Percentiles rank a stretch among this genome's conserved stretches.
Conservation (phyloP, 202 grass and related monocot species). For the Cymbopogon flexuosus region DNA sequence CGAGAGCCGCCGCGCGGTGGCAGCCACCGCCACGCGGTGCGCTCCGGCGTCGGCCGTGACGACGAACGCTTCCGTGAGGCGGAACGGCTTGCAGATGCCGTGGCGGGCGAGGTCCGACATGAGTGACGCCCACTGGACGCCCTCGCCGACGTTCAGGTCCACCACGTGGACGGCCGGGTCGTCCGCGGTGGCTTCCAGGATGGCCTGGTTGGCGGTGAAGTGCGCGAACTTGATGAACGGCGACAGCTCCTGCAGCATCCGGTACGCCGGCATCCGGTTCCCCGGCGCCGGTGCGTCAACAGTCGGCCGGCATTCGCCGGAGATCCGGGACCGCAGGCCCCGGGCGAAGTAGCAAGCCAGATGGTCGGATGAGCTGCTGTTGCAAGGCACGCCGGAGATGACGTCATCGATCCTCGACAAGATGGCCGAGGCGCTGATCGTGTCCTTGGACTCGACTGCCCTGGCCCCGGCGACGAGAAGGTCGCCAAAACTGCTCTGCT, state of each 20-base stretch:
- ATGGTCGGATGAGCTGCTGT: neutral
- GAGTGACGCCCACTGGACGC: constrained; percentile 48
- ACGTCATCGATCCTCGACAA: constrained; percentile 30
- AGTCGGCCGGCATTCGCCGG: neutral
- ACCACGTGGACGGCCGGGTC: constrained; percentile 33
- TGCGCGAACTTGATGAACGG: constrained; percentile 49
- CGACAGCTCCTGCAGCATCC: constrained; percentile 38
- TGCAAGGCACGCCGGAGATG: neutral
- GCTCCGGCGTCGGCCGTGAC: neutral
- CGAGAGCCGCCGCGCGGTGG: constrained; percentile 25
- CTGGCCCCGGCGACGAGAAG: constrained; percentile 31
- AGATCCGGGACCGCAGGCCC: constrained; percentile 26
- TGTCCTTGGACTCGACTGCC: constrained; percentile 28
- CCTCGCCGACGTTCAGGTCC: constrained; percentile 40
- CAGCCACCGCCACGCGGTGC: neutral
- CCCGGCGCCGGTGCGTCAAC: neutral
- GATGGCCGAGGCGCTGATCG: constrained; percentile 3
- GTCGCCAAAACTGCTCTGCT: constrained; percentile 25
- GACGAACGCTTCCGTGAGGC: constrained; percentile 11
- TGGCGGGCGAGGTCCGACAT: constrained; percentile 39
- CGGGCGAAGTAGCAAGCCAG: constrained; percentile 36
- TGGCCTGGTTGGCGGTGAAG: constrained; percentile 54
- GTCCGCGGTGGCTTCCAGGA: constrained; percentile 43
- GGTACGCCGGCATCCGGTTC: constrained; percentile 9
- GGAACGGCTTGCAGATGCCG: neutral